phyloP scores from a whole-genome alignment of 2,329 filamentous ascomycete genomes.

The Dactylellina cionopaga region DNA sequence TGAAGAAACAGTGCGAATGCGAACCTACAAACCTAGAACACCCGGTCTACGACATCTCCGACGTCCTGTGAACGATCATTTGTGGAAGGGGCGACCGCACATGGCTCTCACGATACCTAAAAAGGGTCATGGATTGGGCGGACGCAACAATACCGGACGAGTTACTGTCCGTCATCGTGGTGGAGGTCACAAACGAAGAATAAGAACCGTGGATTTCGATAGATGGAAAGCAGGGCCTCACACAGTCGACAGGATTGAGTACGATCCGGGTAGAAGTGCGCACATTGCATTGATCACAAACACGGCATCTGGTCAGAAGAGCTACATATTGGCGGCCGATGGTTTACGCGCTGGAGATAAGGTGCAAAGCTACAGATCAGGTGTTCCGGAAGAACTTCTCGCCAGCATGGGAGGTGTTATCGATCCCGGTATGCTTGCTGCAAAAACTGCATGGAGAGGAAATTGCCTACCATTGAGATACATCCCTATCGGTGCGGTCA shows the following conservation, averaged over 20 bases:
- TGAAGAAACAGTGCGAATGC: slow-evolving; percentile 67
- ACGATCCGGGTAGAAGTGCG: slow-evolving; percentile 90
- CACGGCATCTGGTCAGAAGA: slow-evolving; percentile 77
- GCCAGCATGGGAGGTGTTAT: slow-evolving; percentile 91
- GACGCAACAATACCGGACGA: slow-evolving; percentile 84
- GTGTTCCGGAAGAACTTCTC: slow-evolving; percentile 86
- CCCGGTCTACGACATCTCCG: slow-evolving; percentile 91
- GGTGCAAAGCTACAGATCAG: slow-evolving; percentile 88
- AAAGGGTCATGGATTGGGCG: slow-evolving; percentile 91
- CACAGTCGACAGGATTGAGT: slow-evolving; percentile 90
- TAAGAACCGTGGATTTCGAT: slow-evolving; percentile 89
- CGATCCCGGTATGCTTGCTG: slow-evolving; percentile 94
- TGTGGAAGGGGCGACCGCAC: slow-evolving; percentile 92
- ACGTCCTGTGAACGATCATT: slow-evolving; percentile 91
- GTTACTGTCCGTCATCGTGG: slow-evolving; percentile 92
- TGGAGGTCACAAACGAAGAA: slow-evolving; percentile 89
- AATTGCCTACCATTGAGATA: slow-evolving; percentile 96
- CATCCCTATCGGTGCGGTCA: slow-evolving; percentile 90
- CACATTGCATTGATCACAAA: slow-evolving; percentile 89
- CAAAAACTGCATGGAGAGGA: slow-evolving; percentile 90
- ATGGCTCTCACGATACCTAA: slow-evolving; percentile 87
- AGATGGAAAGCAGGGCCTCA: slow-evolving; percentile 83
- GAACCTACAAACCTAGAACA: slow-evolving; percentile 92
- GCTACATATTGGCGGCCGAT: slow-evolving; percentile 94
- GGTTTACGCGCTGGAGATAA: slow-evolving; percentile 91